phyloP scores from a whole-genome alignment of 2,329 filamentous ascomycete species.

The Fusarium nurragi region DNA sequence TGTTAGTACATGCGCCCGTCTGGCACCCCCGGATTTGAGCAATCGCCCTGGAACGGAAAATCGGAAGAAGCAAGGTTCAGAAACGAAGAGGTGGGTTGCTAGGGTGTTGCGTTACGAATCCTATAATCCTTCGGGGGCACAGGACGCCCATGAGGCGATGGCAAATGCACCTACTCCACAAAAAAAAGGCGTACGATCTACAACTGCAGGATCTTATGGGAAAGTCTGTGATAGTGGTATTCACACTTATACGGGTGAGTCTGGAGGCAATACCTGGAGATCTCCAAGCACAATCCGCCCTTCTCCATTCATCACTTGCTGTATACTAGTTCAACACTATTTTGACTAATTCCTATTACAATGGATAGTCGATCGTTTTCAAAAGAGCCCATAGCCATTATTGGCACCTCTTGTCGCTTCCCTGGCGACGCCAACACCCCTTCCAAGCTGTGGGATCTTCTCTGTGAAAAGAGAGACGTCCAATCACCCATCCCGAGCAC shows the following conservation, averaged over 20 bases:
- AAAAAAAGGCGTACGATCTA: background rate
- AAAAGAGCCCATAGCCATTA: conserved; percentile 53
- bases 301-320: background rate
- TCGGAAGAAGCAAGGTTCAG: background rate
- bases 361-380: background rate
- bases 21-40: too few relatives aligned
- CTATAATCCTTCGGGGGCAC: background rate
- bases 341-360: background rate
- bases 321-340: background rate
- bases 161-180: background rate
- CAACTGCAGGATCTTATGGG: background rate
- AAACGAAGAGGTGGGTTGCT: too few relatives aligned
- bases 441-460: conserved; percentile 14
- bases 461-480: conserved; percentile 4
- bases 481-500: background rate
- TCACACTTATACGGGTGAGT: background rate
- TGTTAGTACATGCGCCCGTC: too few relatives aligned
- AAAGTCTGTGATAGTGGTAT: background rate
- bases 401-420: conserved; percentile 53
- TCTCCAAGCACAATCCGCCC: background rate
- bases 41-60: background rate
- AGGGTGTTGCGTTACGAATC: background rate
- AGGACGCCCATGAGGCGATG: background rate
- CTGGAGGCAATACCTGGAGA: background rate
- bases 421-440: conserved; percentile 47